phyloP scores from a whole-genome alignment of 768 basidiomycete genomes.

The Phaeotremella skinneri region DNA sequence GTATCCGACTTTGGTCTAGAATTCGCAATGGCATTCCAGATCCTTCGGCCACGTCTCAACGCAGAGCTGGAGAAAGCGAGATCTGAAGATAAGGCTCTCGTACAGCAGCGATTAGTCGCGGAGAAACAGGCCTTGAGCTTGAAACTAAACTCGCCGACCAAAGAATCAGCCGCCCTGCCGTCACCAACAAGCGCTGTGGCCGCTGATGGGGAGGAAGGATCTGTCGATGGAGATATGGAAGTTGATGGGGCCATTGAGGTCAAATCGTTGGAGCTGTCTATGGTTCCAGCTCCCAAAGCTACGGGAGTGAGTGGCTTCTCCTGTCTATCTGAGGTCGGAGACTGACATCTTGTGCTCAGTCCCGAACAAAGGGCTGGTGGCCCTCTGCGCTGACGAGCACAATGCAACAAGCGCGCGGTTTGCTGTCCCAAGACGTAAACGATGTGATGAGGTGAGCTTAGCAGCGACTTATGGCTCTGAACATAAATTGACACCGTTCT shows the following conservation, averaged over 20 bases:
- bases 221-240: conserved; percentile 13
- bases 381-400: conserved; percentile 67
- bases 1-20: conserved; percentile 74
- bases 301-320: conserved; percentile 4
- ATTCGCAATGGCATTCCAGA: conserved; percentile 87
- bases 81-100: conserved; percentile 24
- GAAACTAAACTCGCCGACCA: conserved; percentile 19
- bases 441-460: conserved; percentile 15
- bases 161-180: conserved; percentile 13
- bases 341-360: not conserved
- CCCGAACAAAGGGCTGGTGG: conserved; percentile 56
- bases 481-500: conserved; percentile 3
- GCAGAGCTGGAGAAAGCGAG: conserved; percentile 29
- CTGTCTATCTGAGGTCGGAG: not conserved
- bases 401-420: conserved; percentile 71
- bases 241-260: conserved; percentile 9
- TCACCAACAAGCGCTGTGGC: not conserved
- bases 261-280: conserved; percentile 7
- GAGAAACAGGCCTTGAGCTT: conserved; percentile 20
- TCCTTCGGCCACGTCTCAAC: conserved; percentile 66
- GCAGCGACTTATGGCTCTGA: not conserved
- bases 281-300: conserved; percentile 4
- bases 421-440: conserved; percentile 70
- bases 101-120: conserved; percentile 21
- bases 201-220: not conserved